Conservation (phyloP, 129 eudicot species). For the Helianthus tuberosus region DNA sequence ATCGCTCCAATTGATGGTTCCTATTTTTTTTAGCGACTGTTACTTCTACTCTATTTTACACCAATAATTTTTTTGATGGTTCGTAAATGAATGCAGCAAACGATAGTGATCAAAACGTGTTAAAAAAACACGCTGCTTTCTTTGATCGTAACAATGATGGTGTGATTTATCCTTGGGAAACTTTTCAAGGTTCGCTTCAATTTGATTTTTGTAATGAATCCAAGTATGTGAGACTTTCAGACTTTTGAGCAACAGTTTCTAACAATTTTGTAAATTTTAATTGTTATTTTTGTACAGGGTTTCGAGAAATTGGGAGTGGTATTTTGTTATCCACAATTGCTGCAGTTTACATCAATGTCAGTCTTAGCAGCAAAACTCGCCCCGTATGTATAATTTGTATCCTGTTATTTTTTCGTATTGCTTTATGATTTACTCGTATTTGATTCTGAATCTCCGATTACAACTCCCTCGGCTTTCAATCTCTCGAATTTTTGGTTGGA, state of each 20-base stretch:
- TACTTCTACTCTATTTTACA: no score
- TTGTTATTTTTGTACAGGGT: conserved; percentile 31
- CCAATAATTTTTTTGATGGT: background rate
- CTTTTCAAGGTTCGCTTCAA: conserved; percentile 53
- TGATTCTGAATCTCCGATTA: no score
- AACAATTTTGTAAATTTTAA: background rate
- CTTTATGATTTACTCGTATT: background rate
- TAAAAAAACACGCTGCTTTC: conserved; percentile 69
- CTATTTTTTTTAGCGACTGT: no score
- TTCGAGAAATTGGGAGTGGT: conserved; percentile 80
- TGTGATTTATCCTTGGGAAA: conserved; percentile 71
- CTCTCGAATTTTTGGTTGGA: no score
- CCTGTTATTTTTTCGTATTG: background rate
- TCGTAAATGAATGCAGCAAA: conserved; percentile 35
- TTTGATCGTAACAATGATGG: conserved; percentile 81
- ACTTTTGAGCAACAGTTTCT: background rate
- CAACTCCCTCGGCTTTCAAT: no score
- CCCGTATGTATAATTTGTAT: conserved; percentile 42
- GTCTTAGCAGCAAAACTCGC: conserved; percentile 76
- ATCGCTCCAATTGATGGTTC: no score
- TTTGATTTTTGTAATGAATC: background rate
- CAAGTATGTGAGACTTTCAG: background rate
- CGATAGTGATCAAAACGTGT: conserved; percentile 37
- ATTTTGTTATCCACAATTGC: conserved; percentile 57
- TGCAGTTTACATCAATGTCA: conserved; percentile 53